These are phyloP conservation scores for Leishmania braziliensis DNA, from an alignment of 208 protist species.

Conservation along the genomic window DNA sequence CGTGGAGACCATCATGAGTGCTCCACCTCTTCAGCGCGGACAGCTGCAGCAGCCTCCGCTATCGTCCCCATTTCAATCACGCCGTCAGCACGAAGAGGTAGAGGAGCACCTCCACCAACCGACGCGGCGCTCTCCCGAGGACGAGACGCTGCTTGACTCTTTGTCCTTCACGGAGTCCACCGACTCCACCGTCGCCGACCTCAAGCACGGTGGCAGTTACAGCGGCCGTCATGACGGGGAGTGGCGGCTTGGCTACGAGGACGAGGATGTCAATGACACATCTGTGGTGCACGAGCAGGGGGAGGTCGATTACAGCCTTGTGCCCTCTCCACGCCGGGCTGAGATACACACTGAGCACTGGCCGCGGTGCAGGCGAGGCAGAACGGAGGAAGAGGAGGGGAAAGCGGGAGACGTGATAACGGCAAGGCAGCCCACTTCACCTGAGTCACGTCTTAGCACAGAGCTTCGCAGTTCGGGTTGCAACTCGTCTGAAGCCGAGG, in stretches of 20 bases:
- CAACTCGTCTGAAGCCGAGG: not conserved
- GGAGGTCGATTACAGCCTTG: not conserved
- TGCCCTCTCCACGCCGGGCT: not conserved
- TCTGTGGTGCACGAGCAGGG: not conserved
- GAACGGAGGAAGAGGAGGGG: not conserved
- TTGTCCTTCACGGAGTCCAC: conserved; percentile 10
- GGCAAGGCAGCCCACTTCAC: not conserved
- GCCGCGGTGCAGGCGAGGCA: not conserved
- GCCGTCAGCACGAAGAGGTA: conserved; percentile 7
- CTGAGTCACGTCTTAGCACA: not conserved
- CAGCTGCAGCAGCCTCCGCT: conserved; percentile 17
- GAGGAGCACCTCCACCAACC: not conserved
- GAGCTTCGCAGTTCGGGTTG: not conserved
- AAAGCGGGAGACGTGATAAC: too few species aligned
- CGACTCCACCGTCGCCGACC: not conserved
- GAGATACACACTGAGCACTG: not conserved
- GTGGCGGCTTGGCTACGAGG: not conserved
- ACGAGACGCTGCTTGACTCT: conserved; percentile 13
- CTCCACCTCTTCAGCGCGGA: conserved; percentile 2
- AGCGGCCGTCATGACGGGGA: not conserved
- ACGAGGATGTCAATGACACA: not conserved
- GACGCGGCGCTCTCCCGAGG: not conserved
- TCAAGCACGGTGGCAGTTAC: not conserved
- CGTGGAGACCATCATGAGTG: conserved; percentile 6
- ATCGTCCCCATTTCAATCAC: conserved; percentile 7